Conservation (phyloP, 2,329 filamentous ascomycete genomes). For the Pezicula rhizophila region DNA sequence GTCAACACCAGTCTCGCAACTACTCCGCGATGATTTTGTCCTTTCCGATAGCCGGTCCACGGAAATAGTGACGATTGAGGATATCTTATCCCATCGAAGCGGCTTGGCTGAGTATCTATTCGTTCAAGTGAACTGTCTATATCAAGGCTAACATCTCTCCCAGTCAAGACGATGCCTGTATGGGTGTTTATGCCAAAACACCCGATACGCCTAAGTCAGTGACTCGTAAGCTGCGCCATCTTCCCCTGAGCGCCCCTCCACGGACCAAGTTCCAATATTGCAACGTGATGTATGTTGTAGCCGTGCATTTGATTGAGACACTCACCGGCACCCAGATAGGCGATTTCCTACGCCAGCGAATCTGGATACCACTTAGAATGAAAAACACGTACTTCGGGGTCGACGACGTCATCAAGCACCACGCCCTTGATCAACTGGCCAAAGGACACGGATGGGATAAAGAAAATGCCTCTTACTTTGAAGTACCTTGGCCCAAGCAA, state of each 20-base stretch:
- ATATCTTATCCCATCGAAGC: slow-evolving; percentile 45
- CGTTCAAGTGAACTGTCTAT: neutral
- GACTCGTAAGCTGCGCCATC: slow-evolving; percentile 37
- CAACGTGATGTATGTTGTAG: slow-evolving; percentile 41
- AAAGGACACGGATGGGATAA: slow-evolving; percentile 9
- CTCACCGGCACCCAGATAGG: slow-evolving; percentile 32
- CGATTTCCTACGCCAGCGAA: slow-evolving; percentile 31
- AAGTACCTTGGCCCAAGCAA: slow-evolving; percentile 7
- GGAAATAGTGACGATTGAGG: slow-evolving; percentile 43
- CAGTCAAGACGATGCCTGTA: slow-evolving; percentile 28
- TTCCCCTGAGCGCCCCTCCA: slow-evolving; percentile 37
- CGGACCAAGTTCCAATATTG: slow-evolving; percentile 40
- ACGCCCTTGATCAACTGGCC: slow-evolving; percentile 4
- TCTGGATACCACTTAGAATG: slow-evolving; percentile 42
- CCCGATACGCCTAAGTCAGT: slow-evolving; percentile 25
- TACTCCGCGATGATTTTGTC: slow-evolving; percentile 47
- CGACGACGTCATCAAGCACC: slow-evolving; percentile 1
- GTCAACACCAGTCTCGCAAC: slow-evolving; percentile 37
- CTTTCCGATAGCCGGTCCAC: slow-evolving; percentile 40
- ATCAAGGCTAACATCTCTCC: neutral
- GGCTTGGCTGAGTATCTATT: slow-evolving; percentile 33
- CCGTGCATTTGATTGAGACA: slow-evolving; percentile 38
- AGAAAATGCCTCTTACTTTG: slow-evolving; percentile 1
- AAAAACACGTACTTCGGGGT: slow-evolving; percentile 28
- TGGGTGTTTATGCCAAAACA: slow-evolving; percentile 26